Conservation (phyloP, 495 filamentous ascomycete species). For the Podospora bellae-mahoneyi region DNA sequence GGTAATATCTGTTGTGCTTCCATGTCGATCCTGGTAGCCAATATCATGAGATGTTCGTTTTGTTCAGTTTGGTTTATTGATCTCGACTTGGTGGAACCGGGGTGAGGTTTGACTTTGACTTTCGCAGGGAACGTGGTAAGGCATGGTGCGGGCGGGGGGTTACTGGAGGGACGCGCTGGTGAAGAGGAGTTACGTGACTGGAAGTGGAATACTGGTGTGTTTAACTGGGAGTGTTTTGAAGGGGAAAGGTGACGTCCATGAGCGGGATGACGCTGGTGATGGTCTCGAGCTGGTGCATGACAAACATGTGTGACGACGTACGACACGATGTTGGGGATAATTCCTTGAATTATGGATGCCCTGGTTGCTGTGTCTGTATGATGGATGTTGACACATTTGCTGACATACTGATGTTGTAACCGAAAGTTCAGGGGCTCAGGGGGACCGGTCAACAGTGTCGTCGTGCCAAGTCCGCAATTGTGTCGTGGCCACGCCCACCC, state of each 20-base stretch:
- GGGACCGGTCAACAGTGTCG: background rate
- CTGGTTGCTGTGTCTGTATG: background rate
- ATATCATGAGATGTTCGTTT: conserved; percentile 12
- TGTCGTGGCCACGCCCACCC: background rate
- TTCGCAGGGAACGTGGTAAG: conserved; percentile 10
- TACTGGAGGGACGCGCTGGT: background rate
- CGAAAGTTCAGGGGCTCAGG: background rate
- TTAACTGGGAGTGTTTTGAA: background rate
- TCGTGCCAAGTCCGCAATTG: background rate
- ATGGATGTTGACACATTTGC: background rate
- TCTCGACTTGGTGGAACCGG: conserved; percentile 17
- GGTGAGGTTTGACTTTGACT: conserved; percentile 13
- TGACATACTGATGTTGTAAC: background rate
- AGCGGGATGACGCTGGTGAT: conserved; percentile 1
- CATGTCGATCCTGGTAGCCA: conserved; percentile 17
- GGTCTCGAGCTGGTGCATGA: background rate
- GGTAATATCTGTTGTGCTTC: conserved; percentile 10
- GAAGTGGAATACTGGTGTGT: background rate
- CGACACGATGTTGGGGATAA: too few species aligned
- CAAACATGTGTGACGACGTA: background rate
- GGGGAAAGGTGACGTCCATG: background rate
- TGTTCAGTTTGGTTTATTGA: conserved; percentile 17
- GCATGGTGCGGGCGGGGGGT: background rate
- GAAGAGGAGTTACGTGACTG: background rate
- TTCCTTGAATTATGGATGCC: background rate